These are phyloP conservation scores for Aspergillus saccharolyticus DNA, from an alignment of 495 filamentous ascomycete genomes.

Conservation along the genomic window DNA sequence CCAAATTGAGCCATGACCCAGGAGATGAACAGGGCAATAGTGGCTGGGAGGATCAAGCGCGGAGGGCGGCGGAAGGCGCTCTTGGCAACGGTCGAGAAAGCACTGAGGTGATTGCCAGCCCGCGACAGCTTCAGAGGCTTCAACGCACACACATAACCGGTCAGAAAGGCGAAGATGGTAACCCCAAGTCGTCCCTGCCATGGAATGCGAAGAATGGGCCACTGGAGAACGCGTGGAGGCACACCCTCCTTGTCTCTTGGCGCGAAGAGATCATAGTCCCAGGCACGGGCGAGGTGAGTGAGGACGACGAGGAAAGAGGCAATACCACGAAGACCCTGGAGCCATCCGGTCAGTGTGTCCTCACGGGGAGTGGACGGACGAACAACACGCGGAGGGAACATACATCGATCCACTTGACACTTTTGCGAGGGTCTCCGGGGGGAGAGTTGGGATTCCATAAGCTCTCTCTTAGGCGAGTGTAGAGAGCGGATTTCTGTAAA, in stretches of 20 bases:
- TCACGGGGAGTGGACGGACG: background rate
- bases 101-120: constrained; percentile 47
- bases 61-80: constrained; percentile 61
- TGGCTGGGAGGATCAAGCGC: constrained; percentile 56
- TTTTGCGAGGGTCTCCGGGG: constrained; percentile 43
- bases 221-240: constrained; percentile 50
- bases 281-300: constrained; percentile 59
- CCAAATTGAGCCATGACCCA: constrained; percentile 55
- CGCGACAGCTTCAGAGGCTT: constrained; percentile 58
- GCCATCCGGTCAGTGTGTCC: background rate
- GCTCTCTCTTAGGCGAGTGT: constrained; percentile 28
- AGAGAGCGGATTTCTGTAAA: constrained; percentile 25
- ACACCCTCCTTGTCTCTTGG: constrained; percentile 45
- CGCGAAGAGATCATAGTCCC: constrained; percentile 53
- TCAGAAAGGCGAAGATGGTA: constrained; percentile 61
- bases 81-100: constrained; percentile 52
- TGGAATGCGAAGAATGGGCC: constrained; percentile 55
- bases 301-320: constrained; percentile 60
- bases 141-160: constrained; percentile 63
- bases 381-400: constrained; percentile 18
- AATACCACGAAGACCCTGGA: constrained; percentile 61
- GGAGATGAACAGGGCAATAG: constrained; percentile 52
- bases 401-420: constrained; percentile 69
- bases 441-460: constrained; percentile 30
- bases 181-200: constrained; percentile 62